These are phyloP conservation scores for Paraconiothyrium sp. DNA, from an alignment of 2,329 filamentous ascomycete species.

Conservation along the genomic window DNA sequence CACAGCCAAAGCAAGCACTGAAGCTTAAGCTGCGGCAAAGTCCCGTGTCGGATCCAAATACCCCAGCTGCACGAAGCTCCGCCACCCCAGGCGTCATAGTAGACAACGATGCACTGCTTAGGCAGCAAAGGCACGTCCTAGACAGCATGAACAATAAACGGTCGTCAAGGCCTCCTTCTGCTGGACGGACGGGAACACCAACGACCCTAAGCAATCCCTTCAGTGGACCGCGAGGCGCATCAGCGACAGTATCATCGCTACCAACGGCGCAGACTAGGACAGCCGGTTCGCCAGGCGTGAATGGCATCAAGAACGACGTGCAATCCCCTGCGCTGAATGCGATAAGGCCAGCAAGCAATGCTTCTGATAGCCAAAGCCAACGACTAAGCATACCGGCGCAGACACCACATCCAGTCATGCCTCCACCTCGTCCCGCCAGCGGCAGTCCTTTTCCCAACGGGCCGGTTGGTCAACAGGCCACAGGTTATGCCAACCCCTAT, in stretches of 20 bases:
- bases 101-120: slow-evolving; percentile 63
- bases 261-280: slow-evolving; percentile 39
- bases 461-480: slow-evolving; percentile 33
- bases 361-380: slow-evolving; percentile 42
- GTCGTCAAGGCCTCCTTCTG: slow-evolving; percentile 38
- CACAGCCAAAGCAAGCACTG: slow-evolving; percentile 58
- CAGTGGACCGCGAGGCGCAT: slow-evolving; percentile 34
- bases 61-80: slow-evolving; percentile 52
- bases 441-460: slow-evolving; percentile 55
- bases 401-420: slow-evolving; percentile 48
- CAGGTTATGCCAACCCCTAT: slow-evolving; percentile 40
- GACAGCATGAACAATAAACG: slow-evolving; percentile 58
- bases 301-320: slow-evolving; percentile 52
- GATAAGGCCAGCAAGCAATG: slow-evolving; percentile 49
- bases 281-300: slow-evolving; percentile 42
- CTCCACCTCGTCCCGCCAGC: slow-evolving; percentile 53
- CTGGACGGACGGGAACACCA: slow-evolving; percentile 39
- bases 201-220: slow-evolving; percentile 40
- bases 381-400: slow-evolving; percentile 41
- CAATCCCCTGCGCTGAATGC: slow-evolving; percentile 56
- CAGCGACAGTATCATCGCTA: slow-evolving; percentile 32
- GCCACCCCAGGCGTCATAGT: slow-evolving; percentile 60
- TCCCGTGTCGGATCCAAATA: slow-evolving; percentile 51
- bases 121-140: slow-evolving; percentile 62
- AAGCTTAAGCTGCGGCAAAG: slow-evolving; percentile 67